A percentile compares a stretch with the other conserved stretches of the same genome.
Evolutionary conservation across 306 rosid genomes (phyloP).

Genomic region (Inga leiocalycina): DNA sequence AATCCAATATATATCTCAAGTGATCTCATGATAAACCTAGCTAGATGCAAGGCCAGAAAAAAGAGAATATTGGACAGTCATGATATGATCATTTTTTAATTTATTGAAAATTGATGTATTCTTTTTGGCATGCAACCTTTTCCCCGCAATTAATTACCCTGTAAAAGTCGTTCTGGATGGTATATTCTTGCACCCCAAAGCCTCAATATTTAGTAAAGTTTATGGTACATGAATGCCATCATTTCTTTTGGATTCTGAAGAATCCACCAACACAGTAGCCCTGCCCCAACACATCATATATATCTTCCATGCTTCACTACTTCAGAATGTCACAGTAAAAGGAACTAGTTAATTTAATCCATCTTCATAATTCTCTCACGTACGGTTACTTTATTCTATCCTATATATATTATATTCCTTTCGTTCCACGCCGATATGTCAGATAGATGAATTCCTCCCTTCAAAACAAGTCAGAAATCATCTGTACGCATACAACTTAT

Average conservation of each 20-base stretch:
- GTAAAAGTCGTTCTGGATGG: conserved; percentile 4
- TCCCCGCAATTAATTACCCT: conserved; percentile 14
- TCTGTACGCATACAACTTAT: not conserved
- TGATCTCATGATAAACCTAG: not conserved
- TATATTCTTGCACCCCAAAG: conserved; percentile 13
- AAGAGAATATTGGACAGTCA: not conserved
- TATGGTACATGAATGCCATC: not conserved
- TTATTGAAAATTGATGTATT: conserved; percentile 14
- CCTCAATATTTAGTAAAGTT: conserved; percentile 16
- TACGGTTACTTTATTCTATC: not conserved
- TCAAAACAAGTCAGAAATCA: not conserved
- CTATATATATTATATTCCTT: not conserved
- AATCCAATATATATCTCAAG: not conserved
- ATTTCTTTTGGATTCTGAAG: not conserved
- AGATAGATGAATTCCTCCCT: not conserved
- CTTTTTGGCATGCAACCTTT: conserved; percentile 2
- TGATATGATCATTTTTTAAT: not conserved
- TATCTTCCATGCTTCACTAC: not conserved
- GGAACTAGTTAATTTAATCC: not conserved
- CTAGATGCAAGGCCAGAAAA: not conserved
- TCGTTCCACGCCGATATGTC: not conserved
- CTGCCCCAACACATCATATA: not conserved
- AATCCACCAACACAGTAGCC: not conserved
- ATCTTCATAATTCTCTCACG: not conserved
- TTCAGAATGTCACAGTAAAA: not conserved